Evolutionary conservation across 2,329 filamentous ascomycete genomes (phyloP).

Genomic region (Apiospora rasikravindrae): DNA sequence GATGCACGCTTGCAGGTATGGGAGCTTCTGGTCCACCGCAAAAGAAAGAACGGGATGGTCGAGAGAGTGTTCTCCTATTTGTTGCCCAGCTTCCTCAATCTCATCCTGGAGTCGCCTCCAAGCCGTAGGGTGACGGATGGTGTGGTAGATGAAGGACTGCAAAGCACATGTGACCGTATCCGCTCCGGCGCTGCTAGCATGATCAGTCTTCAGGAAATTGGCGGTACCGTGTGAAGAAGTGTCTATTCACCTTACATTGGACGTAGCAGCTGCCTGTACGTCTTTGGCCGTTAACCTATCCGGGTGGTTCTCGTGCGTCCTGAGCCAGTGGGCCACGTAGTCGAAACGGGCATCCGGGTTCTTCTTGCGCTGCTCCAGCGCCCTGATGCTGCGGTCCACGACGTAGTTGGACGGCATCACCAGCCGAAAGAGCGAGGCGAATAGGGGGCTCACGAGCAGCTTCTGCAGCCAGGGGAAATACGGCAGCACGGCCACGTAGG

Average conservation of each 20-base stretch:
- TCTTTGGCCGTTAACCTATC: slow-evolving; percentile 19
- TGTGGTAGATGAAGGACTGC: slow-evolving; percentile 22
- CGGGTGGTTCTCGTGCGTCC: slow-evolving; percentile 25
- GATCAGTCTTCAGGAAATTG: background rate
- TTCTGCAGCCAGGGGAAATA: slow-evolving; percentile 16
- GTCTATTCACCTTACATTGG: slow-evolving; percentile 20
- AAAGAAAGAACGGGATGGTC: slow-evolving; percentile 28
- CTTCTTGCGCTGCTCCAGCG: slow-evolving; percentile 22
- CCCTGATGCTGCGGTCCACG: slow-evolving; percentile 18
- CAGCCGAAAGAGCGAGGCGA: slow-evolving; percentile 23
- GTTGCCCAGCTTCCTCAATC: slow-evolving; percentile 22
- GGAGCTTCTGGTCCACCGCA: slow-evolving; percentile 36
- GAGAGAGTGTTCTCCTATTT: background rate
- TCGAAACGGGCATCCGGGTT: slow-evolving; percentile 27
- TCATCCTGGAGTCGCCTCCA: slow-evolving; percentile 19
- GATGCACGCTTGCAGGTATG: slow-evolving; percentile 41
- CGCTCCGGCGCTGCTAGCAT: background rate
- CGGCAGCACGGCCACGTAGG: background rate
- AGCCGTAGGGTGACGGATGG: slow-evolving; percentile 20
- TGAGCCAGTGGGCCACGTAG: slow-evolving; percentile 28
- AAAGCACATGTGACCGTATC: slow-evolving; percentile 16
- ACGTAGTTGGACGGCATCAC: slow-evolving; percentile 25
- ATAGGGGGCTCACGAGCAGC: slow-evolving; percentile 28
- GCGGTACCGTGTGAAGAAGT: no score
- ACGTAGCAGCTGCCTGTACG: slow-evolving; percentile 20